phyloP scores from a whole-genome alignment of 192 early-diverging fungal species.

The Entrophospora sp. region DNA sequence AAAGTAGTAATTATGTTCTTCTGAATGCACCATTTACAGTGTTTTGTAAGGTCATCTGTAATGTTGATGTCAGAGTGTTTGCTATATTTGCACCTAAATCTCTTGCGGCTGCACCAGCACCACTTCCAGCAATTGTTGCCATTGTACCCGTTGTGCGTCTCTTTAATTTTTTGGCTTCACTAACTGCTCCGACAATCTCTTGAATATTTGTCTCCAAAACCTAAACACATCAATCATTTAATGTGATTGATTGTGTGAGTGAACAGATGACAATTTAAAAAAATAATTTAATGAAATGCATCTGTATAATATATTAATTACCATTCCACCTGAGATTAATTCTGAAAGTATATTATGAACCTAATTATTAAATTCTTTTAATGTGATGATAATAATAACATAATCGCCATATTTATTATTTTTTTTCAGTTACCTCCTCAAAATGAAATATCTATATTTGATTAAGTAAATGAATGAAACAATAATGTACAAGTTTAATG shows the following conservation, averaged over 20 bases:
- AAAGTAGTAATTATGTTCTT: too few relatives aligned
- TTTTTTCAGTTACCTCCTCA: constrained; percentile 73
- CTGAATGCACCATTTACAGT: constrained; percentile 7
- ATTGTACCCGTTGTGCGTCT: constrained; percentile 28
- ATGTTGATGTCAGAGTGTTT: not conserved
- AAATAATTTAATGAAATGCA: not conserved
- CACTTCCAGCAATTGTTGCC: constrained; percentile 9
- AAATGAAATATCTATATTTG: constrained; percentile 74
- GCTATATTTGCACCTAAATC: constrained; percentile 16
- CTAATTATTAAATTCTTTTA: constrained; percentile 21
- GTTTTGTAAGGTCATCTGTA: constrained; percentile 6
- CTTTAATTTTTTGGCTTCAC: constrained; percentile 47
- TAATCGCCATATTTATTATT: not conserved
- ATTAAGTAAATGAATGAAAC: not conserved
- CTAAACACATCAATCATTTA: constrained; percentile 28
- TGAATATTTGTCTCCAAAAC: constrained; percentile 68
- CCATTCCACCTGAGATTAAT: constrained; percentile 87
- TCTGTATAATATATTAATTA: constrained; percentile 20
- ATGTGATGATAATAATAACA: not conserved
- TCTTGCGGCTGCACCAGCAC: constrained; percentile 15
- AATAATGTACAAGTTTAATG: not conserved
- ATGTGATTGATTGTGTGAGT: too few relatives aligned
- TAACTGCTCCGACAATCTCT: constrained; percentile 64
- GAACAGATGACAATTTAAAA: not conserved
- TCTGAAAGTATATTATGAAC: constrained; percentile 78